phyloP scores from a whole-genome alignment of 305 asterid species.

The Fraxinus sp. region DNA sequence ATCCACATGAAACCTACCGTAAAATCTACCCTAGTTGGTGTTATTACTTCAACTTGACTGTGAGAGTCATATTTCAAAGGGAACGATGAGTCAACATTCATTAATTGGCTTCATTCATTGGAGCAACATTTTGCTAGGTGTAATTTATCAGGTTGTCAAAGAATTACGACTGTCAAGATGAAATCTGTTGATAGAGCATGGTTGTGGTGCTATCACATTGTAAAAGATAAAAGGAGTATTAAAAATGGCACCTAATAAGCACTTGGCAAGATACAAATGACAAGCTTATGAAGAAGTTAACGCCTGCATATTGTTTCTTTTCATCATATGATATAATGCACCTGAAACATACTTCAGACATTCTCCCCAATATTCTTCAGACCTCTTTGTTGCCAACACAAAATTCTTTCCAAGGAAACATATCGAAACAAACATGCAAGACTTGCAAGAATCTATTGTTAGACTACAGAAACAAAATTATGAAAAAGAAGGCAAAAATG shows the following conservation, averaged over 20 bases:
- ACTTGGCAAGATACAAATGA: not conserved
- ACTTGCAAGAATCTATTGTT: not conserved
- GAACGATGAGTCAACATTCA: not conserved
- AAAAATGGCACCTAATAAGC: not conserved
- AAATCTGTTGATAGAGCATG: not conserved
- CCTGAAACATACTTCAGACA: not conserved
- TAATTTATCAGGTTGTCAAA: not conserved
- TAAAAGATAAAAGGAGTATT: not conserved
- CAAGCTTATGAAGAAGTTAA: not conserved
- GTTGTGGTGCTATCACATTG: not conserved
- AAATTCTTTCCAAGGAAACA: not conserved
- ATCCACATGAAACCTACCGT: not conserved
- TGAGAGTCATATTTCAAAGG: not conserved
- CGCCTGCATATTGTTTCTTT: not conserved
- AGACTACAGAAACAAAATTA: not conserved
- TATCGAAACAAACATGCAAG: not conserved
- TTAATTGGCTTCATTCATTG: not conserved
- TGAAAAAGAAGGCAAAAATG: not conserved
- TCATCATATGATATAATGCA: not conserved
- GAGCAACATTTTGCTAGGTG: not conserved
- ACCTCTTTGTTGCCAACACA: not conserved
- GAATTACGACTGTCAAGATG: not conserved
- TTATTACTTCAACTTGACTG: not conserved
- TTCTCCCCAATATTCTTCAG: not conserved
- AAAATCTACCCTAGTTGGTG: not conserved